Conservation (phyloP, 148 eudicot genomes). For the Chenopodium berlandieri region DNA sequence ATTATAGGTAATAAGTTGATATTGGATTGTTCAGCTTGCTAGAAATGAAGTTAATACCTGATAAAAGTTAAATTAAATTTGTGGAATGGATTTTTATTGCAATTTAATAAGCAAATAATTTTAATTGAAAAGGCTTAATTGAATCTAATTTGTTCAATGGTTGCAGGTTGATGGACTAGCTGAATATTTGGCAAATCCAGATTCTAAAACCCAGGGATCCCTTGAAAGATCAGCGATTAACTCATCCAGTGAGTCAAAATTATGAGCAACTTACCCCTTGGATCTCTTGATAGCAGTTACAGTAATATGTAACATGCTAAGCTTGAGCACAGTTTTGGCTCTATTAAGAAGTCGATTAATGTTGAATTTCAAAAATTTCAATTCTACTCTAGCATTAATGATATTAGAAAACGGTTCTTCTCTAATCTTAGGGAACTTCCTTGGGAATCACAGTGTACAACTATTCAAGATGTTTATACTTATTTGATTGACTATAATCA, state of each 20-base stretch:
- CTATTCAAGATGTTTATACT: slow-evolving; percentile 45
- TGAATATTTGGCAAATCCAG: too few species aligned
- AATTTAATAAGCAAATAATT: background rate
- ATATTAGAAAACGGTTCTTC: slow-evolving; percentile 33
- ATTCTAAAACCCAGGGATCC: too few species aligned
- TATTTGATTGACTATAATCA: slow-evolving; percentile 38
- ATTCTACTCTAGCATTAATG: slow-evolving; percentile 29
- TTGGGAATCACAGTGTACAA: slow-evolving; percentile 61
- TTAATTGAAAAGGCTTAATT: too few species aligned
- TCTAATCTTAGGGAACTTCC: slow-evolving; percentile 47
- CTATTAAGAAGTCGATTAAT: slow-evolving; percentile 15
- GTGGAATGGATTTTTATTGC: background rate
- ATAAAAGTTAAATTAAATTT: background rate
- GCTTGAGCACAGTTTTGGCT: too few species aligned
- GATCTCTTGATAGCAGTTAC: slow-evolving; percentile 22
- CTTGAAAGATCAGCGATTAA: too few species aligned
- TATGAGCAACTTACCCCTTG: too few species aligned
- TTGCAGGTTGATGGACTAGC: too few species aligned
- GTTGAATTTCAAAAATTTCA: slow-evolving; percentile 26
- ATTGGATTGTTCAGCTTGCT: background rate
- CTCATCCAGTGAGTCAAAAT: too few species aligned
- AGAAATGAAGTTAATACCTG: background rate
- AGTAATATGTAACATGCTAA: slow-evolving; percentile 24
- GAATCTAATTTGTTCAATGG: too few species aligned
- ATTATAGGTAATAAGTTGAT: background rate